Evolutionary conservation across 768 basidiomycete species (phyloP).

Genomic region (Termitomyces heimii): DNA sequence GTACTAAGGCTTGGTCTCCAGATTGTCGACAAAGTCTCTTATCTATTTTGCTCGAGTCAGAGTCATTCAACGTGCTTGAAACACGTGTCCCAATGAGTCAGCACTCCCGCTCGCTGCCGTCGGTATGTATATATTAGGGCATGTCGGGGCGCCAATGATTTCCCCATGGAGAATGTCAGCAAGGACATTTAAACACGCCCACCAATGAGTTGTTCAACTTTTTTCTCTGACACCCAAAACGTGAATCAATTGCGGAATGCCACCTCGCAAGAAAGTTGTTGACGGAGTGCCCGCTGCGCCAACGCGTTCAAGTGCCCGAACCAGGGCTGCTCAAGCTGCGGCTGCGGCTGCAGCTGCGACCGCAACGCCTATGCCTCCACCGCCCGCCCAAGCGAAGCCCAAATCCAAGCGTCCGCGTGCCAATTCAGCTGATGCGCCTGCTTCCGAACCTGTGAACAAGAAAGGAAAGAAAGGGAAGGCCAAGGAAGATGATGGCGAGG

Average conservation of each 20-base stretch:
- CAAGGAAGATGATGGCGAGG: constrained; percentile 9
- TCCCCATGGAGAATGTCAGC: constrained; percentile 9
- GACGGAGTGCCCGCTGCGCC: constrained; percentile 23
- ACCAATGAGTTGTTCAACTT: constrained; percentile 1
- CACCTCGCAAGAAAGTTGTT: constrained; percentile 40
- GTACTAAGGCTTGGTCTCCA: neutral
- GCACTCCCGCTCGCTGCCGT: constrained; percentile 1
- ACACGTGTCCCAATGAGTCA: constrained; percentile 6
- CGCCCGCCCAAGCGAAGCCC: constrained; percentile 19
- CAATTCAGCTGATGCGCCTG: constrained; percentile 20
- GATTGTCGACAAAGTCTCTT: too few species aligned
- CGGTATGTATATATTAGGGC: constrained; percentile 4
- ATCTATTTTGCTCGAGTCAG: neutral
- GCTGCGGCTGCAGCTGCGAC: constrained; percentile 10
- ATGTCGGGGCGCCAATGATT: constrained; percentile 2
- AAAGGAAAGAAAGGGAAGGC: constrained; percentile 22
- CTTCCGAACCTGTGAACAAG: constrained; percentile 23
- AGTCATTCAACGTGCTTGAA: neutral
- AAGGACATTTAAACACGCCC: constrained; percentile 7
- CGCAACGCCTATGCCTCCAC: constrained; percentile 18
- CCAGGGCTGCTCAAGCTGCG: constrained; percentile 21
- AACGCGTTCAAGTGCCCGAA: constrained; percentile 33
- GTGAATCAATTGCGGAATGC: constrained; percentile 23
- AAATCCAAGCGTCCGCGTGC: constrained; percentile 25
- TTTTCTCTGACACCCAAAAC: constrained; percentile 7